Conservation (phyloP, 331 rosid species). For the Cydonia oblonga region DNA sequence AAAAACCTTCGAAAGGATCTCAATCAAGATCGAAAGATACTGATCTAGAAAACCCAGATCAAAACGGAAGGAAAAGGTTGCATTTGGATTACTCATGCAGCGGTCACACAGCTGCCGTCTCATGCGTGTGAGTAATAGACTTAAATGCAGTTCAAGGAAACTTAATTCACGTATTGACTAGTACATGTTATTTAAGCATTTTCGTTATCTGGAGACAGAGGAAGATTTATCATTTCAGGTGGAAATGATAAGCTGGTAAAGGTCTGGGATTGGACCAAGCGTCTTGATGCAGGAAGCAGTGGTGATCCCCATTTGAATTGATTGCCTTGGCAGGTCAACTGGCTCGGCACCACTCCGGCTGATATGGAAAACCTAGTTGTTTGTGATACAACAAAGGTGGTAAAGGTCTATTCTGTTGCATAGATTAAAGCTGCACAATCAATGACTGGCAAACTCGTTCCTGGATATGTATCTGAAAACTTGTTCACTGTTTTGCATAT, state of each 20-base stretch:
- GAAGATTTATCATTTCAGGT: constrained; percentile 75
- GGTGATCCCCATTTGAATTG: too few relatives aligned
- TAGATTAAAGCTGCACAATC: constrained; percentile 23
- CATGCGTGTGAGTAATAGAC: constrained; percentile 57
- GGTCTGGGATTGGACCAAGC: constrained; percentile 69
- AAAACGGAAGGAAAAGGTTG: constrained; percentile 36
- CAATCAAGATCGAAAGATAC: constrained; percentile 41
- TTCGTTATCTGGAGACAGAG: constrained; percentile 73
- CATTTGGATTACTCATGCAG: constrained; percentile 73
- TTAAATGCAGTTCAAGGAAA: background rate
- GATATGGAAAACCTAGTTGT: constrained; percentile 73
- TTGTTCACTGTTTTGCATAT: background rate
- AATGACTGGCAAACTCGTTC: constrained; percentile 10
- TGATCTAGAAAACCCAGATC: constrained; percentile 25
- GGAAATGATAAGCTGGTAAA: constrained; percentile 78
- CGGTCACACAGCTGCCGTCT: constrained; percentile 75
- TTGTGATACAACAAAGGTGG: constrained; percentile 76
- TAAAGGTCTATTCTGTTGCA: constrained; percentile 60
- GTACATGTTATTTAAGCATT: constrained; percentile 41
- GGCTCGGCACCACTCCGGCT: constrained; percentile 65
- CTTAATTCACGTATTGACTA: constrained; percentile 17
- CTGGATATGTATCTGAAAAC: background rate
- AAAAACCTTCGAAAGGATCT: constrained; percentile 42
- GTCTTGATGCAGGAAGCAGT: constrained; percentile 31
- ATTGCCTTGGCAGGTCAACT: constrained; percentile 61